phyloP scores from a whole-genome alignment of 192 early-diverging fungal species.

The Coemansia sp. region DNA sequence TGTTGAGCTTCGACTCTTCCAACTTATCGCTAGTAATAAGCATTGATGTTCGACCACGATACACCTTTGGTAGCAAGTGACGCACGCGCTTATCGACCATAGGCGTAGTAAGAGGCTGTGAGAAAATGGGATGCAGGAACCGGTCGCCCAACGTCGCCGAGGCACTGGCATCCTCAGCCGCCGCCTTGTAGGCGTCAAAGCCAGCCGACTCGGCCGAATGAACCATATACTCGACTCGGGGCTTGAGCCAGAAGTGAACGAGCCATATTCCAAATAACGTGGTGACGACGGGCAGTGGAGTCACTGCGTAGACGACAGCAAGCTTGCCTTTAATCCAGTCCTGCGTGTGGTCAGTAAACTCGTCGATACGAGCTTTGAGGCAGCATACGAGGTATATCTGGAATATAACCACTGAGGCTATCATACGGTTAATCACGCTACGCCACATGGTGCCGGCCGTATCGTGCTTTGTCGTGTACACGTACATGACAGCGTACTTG shows the following conservation, averaged over 20 bases:
- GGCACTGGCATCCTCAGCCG: conserved; percentile 15
- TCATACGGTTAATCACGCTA: conserved; percentile 68
- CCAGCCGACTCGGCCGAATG: conserved; percentile 51
- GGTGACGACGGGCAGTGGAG: conserved; percentile 69
- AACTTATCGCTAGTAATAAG: background rate
- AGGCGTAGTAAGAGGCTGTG: conserved; percentile 64
- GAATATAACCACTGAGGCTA: conserved; percentile 67
- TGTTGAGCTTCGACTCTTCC: background rate
- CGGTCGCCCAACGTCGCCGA: conserved; percentile 57
- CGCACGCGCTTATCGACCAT: conserved; percentile 70
- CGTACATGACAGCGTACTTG: conserved; percentile 78
- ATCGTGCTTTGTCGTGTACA: conserved; percentile 72
- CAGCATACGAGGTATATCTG: conserved; percentile 71
- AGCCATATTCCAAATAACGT: conserved; percentile 60
- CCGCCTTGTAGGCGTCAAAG: conserved; percentile 30
- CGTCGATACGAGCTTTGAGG: conserved; percentile 54
- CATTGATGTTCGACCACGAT: conserved; percentile 56
- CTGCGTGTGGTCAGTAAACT: conserved; percentile 56
- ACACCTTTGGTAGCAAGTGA: conserved; percentile 67
- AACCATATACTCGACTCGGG: conserved; percentile 63
- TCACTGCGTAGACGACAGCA: conserved; percentile 56
- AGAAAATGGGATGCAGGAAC: conserved; percentile 72
- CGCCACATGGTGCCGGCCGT: conserved; percentile 77
- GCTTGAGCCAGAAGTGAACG: conserved; percentile 49
- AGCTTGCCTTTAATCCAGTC: conserved; percentile 32